A percentile compares a stretch with the other conserved stretches of the same genome.
These are phyloP conservation scores for Russula abietina DNA, from an alignment of 768 basidiomycete genomes.

Conservation along the genomic window DNA sequence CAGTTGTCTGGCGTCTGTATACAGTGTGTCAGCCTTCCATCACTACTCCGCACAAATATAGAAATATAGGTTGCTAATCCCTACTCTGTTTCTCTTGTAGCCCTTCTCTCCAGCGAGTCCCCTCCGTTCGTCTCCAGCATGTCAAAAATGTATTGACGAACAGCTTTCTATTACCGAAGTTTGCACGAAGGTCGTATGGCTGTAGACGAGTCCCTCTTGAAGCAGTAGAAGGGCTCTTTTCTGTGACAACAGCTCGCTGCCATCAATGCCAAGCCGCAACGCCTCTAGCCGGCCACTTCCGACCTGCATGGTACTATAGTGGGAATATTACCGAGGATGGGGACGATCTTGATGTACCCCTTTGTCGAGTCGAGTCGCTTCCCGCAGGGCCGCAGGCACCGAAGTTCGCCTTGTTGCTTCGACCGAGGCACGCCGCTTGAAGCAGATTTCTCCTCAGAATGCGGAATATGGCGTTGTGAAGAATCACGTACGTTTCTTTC, in stretches of 20 bases:
- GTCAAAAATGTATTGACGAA: conserved; percentile 70
- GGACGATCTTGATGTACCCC: conserved; percentile 71
- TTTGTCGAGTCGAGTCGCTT: conserved; percentile 68
- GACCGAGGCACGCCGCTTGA: conserved; percentile 77
- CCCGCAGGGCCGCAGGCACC: conserved; percentile 54
- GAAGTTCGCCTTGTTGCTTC: conserved; percentile 81
- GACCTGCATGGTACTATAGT: neutral
- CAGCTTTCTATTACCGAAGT: conserved; percentile 76
- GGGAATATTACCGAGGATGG: conserved; percentile 46
- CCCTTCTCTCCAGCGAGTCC: conserved; percentile 56
- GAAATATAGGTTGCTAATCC: neutral
- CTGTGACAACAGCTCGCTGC: conserved; percentile 77
- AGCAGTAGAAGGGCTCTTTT: conserved; percentile 84
- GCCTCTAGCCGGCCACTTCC: conserved; percentile 34
- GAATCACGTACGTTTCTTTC: conserved; percentile 54
- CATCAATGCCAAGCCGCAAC: conserved; percentile 68
- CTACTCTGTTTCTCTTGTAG: conserved; percentile 30
- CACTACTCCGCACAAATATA: neutral
- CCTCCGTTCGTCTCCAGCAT: conserved; percentile 57
- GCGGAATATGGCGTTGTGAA: conserved; percentile 88
- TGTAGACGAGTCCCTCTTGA: conserved; percentile 75
- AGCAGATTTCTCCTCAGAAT: conserved; percentile 82
- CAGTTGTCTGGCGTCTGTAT: neutral
- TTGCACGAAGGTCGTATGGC: conserved; percentile 70
- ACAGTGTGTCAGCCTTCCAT: too few relatives aligned